Conservation (phyloP, 129 eudicot genomes). For the Apium graveolens region DNA sequence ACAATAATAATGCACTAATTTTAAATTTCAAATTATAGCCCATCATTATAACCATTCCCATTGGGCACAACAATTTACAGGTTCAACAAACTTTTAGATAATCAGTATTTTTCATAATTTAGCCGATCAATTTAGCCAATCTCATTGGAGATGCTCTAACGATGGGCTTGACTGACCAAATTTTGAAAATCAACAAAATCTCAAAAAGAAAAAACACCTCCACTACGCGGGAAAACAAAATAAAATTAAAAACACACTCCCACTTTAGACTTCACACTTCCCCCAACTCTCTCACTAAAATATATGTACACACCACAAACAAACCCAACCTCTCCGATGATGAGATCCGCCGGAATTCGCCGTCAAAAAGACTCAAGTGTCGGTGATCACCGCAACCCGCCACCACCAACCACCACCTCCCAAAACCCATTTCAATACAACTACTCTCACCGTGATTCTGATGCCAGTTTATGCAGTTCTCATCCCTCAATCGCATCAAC, state of each 20-base stretch:
- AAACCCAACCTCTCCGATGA: constrained; percentile 1
- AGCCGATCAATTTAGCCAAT: no score
- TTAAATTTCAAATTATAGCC: no score
- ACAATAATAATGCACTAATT: no score
- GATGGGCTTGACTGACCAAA: no score
- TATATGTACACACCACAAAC: neutral
- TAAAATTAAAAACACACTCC: neutral
- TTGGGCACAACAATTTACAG: no score
- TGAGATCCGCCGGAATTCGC: constrained; percentile 62
- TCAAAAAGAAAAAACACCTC: no score
- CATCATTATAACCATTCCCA: no score
- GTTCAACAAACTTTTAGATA: no score
- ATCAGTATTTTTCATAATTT: no score
- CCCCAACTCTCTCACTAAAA: neutral
- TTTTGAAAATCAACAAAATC: no score
- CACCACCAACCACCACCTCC: constrained; percentile 30
- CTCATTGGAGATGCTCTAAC: no score
- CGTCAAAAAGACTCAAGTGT: constrained; percentile 32
- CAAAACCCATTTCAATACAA: constrained; percentile 48
- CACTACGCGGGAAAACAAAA: neutral
- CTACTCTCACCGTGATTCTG: constrained; percentile 58
- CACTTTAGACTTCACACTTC: no score
- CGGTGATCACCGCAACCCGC: constrained; percentile 17
- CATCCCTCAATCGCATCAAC: constrained; percentile 41
- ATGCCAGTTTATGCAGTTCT: constrained; percentile 66